A percentile compares a stretch with the other conserved stretches of the same genome.
Evolutionary conservation across 2,329 filamentous ascomycete genomes (phyloP).

Genomic region (Penicillium sp.): DNA sequence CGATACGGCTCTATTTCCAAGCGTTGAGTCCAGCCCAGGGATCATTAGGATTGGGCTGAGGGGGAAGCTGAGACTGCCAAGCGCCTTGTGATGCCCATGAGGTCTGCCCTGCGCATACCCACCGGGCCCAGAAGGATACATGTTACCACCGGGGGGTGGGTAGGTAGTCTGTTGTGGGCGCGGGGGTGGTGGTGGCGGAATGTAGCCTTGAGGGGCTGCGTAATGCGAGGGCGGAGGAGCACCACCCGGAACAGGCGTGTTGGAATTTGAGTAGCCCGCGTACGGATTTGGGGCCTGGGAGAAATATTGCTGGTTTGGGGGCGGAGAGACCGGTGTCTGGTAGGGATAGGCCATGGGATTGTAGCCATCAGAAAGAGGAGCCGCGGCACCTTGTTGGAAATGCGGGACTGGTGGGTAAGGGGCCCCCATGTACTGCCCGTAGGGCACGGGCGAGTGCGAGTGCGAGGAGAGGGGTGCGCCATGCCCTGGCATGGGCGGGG

Average conservation of each 20-base stretch:
- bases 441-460: slow-evolving; percentile 40
- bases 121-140: slow-evolving; percentile 57
- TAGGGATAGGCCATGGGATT: slow-evolving; percentile 56
- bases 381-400: slow-evolving; percentile 47
- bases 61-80: slow-evolving; percentile 37
- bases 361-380: slow-evolving; percentile 47
- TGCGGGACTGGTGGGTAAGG: slow-evolving; percentile 33
- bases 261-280: slow-evolving; percentile 38
- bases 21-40: slow-evolving; percentile 71
- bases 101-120: slow-evolving; percentile 57
- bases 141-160: slow-evolving; percentile 47
- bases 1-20: slow-evolving; percentile 59
- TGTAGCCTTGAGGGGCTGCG: slow-evolving; percentile 62
- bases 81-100: slow-evolving; percentile 40
- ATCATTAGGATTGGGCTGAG: slow-evolving; percentile 48
- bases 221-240: slow-evolving; percentile 42
- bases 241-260: slow-evolving; percentile 25
- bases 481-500: slow-evolving; percentile 29
- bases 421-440: slow-evolving; percentile 36
- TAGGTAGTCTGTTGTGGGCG: slow-evolving; percentile 57
- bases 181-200: slow-evolving; percentile 68
- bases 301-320: slow-evolving; percentile 45
- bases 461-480: slow-evolving; percentile 37
- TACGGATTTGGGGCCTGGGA: slow-evolving; percentile 38
- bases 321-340: slow-evolving; percentile 43